Evolutionary conservation across 192 early-diverging fungal genomes (phyloP), one percentile per base, ranked within the genome.

Genomic region (Backusella australiensis): DNA sequence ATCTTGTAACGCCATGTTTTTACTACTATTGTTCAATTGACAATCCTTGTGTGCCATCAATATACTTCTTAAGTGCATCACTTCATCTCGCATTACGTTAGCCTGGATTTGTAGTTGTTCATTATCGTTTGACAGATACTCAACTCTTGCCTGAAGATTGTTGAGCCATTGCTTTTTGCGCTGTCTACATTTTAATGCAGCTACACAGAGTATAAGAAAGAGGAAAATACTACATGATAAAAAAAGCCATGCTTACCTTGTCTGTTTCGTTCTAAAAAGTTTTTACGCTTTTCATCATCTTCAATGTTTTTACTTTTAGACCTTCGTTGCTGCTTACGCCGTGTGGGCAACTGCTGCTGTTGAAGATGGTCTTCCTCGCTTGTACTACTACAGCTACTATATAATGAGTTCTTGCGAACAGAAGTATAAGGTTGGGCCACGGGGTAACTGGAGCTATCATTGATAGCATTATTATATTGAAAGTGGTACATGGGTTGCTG

Each of bases 101-200:
- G 91, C 85, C 75, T 92, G 87, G 35, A 69, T 77, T 75, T 90
- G 88, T 71, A 94, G 69, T 12, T 80, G 81, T 75, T 93, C 91
- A 77, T 93, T 93, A 39, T 94, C 92, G 15, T 77, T 85, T 1
- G 90, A 80, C 26, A 94, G 80, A 67, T 85, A 89, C 67, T 90
- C 87, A 21, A 89, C 86, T 70, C 88, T 88, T 32, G 77, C 82
- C 76, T 97, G 93, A 70, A 97, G 89, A 75, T 92, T 89, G 71
- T 89, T 84, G 32, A 97, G 86, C 95, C 95, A 96, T 79, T 94
- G 88, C 84, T 97, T 97, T 82, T 97, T 97, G 70, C 95, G 92
- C 75, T 95, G 95, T 29, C 96, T 89, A 77, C 96, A 97, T 85
- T 97, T 96, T 17, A 94, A 84, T 0, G 96, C 96, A 44, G 96